phyloP scores from a whole-genome alignment of 2,329 filamentous ascomycete genomes.

The Phoma sp. region DNA sequence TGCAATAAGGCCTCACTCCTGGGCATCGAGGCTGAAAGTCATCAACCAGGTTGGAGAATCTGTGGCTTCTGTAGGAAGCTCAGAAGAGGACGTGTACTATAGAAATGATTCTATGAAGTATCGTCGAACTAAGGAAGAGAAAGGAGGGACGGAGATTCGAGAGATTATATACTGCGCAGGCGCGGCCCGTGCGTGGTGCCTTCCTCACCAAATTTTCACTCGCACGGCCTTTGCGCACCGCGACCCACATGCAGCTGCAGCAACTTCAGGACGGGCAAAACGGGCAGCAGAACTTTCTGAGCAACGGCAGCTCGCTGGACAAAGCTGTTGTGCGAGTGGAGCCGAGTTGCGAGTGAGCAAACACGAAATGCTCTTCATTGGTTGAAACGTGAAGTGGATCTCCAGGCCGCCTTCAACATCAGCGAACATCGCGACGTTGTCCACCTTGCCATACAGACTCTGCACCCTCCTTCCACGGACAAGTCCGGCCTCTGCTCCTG shows the following conservation, averaged over 20 bases:
- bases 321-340: neutral
- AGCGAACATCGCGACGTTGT: neutral
- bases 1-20: constrained; percentile 78
- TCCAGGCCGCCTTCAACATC: neutral
- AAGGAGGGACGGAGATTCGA: constrained; percentile 7
- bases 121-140: constrained; percentile 17
- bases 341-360: neutral
- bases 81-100: constrained; percentile 94
- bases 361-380: neutral
- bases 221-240: neutral
- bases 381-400: neutral
- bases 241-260: constrained; percentile 2
- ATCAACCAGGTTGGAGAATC: constrained; percentile 91
- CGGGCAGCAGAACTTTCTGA: neutral
- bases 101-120: constrained; percentile 67
- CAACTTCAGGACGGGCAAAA: constrained; percentile 1
- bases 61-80: constrained; percentile 92
- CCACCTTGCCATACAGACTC: neutral
- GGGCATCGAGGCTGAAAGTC: constrained; percentile 81
- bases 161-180: neutral
- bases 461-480: neutral
- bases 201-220: constrained; percentile 5
- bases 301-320: constrained; percentile 1
- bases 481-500: neutral
- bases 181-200: neutral